Evolutionary conservation across 257 asterid genomes (phyloP).

Genomic region (Rehmannia glutinosa): DNA sequence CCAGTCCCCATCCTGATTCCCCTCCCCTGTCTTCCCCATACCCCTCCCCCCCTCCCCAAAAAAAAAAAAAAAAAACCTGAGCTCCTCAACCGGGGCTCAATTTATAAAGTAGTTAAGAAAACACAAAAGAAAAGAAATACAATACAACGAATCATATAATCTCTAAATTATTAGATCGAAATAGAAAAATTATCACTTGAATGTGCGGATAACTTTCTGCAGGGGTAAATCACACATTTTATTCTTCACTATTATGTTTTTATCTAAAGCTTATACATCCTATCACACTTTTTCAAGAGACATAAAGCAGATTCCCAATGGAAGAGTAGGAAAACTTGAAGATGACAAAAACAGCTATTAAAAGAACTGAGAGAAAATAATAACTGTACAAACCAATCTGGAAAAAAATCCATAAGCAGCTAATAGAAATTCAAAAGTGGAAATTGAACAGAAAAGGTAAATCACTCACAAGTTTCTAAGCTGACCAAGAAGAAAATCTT

Average conservation of each 20-base stretch:
- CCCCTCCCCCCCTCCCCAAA: neutral
- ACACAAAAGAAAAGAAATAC: neutral
- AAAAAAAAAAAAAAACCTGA: neutral
- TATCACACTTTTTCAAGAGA: too few relatives aligned
- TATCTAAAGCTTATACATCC: too few relatives aligned
- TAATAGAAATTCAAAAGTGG: slow-evolving; percentile 5
- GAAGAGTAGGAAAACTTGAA: too few relatives aligned
- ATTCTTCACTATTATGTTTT: neutral
- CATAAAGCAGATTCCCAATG: too few relatives aligned
- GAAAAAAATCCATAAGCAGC: neutral
- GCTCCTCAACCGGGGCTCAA: neutral
- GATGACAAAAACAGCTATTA: too few relatives aligned
- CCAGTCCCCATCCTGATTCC: too few relatives aligned
- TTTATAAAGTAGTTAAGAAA: neutral
- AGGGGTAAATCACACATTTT: neutral
- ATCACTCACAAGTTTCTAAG: too few relatives aligned
- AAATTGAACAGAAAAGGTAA: neutral
- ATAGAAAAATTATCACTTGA: neutral
- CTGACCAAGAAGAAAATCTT: neutral
- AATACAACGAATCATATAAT: neutral
- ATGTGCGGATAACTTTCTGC: neutral
- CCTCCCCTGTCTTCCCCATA: neutral
- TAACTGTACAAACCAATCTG: neutral
- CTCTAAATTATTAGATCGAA: neutral
- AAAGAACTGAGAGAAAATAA: slow-evolving; percentile 13